phyloP scores from a whole-genome alignment of 2,329 filamentous ascomycete species.

The Ophiocordyceps polyrhachis-furcata region DNA sequence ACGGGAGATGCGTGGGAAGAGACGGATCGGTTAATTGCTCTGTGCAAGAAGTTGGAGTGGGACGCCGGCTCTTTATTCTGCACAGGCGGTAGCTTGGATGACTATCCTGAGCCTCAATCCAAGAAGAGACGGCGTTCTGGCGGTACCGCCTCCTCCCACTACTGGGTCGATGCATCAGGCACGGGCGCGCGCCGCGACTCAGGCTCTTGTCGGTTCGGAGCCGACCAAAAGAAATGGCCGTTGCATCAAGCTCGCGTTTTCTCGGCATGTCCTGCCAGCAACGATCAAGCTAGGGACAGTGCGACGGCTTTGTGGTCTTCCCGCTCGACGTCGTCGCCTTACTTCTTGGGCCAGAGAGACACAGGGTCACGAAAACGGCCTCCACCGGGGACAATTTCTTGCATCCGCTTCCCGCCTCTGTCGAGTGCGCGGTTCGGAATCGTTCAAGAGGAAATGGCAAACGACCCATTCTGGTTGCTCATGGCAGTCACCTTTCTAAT shows the following conservation, averaged over 20 bases:
- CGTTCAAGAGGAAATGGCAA: conserved; percentile 61
- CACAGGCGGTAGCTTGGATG: conserved; percentile 1
- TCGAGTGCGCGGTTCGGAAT: conserved; percentile 49
- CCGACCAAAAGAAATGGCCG: not conserved
- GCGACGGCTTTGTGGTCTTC: not conserved
- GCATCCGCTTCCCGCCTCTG: conserved; percentile 49
- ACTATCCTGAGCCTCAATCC: not conserved
- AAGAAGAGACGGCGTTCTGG: not conserved
- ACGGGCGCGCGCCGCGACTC: not conserved
- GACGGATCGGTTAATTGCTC: conserved; percentile 17
- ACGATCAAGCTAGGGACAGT: not conserved
- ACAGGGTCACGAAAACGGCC: conserved; percentile 13
- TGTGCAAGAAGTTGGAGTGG: conserved; percentile 10
- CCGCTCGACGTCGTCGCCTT: conserved; percentile 11
- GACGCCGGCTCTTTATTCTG: conserved; percentile 6
- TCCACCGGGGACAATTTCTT: conserved; percentile 27
- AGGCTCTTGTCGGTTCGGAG: not conserved
- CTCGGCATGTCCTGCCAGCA: not conserved
- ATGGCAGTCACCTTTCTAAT: conserved; percentile 75
- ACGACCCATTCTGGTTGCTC: conserved; percentile 62
- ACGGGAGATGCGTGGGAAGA: conserved; percentile 11
- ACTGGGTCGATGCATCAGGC: conserved; percentile 6
- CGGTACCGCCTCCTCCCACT: conserved; percentile 11
- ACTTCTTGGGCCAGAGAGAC: conserved; percentile 9
- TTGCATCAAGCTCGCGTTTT: not conserved